Evolutionary conservation across 176 grass and related monocot genomes (phyloP).

Genomic region (Poa pratensis): DNA sequence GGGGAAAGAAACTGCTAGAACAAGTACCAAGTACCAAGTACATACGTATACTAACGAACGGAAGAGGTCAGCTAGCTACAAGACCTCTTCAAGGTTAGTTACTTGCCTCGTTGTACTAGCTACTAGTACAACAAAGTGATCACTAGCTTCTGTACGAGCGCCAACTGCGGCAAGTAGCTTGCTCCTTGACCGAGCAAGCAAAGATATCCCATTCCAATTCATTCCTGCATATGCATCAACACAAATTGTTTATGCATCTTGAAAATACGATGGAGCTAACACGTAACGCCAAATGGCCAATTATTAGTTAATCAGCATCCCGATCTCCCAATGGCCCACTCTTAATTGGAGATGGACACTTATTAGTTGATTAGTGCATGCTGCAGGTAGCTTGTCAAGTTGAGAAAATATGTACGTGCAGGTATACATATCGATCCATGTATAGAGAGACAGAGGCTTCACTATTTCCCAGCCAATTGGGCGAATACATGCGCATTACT

Average conservation of each 20-base stretch:
- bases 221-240: too few species aligned
- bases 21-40: neutral
- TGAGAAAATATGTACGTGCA: neutral
- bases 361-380: too few species aligned
- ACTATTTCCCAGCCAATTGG: slow-evolving; percentile 6
- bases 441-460: too few species aligned
- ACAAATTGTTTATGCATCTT: too few species aligned
- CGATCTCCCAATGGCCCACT: slow-evolving; percentile 14
- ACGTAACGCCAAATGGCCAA: neutral
- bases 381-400: too few species aligned
- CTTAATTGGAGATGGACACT: neutral
- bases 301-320: neutral
- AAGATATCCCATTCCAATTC: neutral
- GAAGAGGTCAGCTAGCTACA: neutral
- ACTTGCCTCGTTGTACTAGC: neutral
- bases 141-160: neutral
- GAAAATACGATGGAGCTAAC: neutral
- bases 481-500: neutral
- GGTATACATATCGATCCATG: neutral
- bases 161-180: slow-evolving; percentile 2
- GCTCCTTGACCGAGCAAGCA: neutral
- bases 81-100: neutral
- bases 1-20: neutral
- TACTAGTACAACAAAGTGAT: neutral
- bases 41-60: neutral